Evolutionary conservation across 129 eudicot genomes (phyloP).

Genomic region (Calendula officinalis): DNA sequence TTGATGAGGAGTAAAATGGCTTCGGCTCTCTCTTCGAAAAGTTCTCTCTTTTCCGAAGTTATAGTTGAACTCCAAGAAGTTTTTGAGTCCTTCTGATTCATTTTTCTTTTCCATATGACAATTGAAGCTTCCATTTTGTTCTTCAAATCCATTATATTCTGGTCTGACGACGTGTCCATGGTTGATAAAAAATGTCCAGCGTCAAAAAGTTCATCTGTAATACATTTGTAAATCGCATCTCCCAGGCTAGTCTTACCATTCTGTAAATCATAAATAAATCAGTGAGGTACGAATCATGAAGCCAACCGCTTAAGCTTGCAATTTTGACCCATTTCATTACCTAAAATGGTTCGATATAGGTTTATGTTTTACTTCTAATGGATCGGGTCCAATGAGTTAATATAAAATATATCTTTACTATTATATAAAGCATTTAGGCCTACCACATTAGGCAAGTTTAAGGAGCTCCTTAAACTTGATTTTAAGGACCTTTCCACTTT

Average conservation of each 20-base stretch:
- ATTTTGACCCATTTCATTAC: no score
- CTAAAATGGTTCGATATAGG: no score
- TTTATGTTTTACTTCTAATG: no score
- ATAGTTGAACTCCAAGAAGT: conserved; percentile 64
- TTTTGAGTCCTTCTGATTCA: conserved; percentile 59
- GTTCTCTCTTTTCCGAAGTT: conserved; percentile 69
- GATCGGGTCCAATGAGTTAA: no score
- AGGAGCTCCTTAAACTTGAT: no score
- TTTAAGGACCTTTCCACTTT: no score
- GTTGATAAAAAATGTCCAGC: conserved; percentile 55
- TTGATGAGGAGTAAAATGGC: conserved; percentile 65
- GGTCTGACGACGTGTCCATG: conserved; percentile 67
- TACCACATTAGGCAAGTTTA: no score
- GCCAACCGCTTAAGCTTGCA: background rate
- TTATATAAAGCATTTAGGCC: no score
- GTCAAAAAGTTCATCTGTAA: conserved; percentile 72
- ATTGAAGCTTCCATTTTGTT: conserved; percentile 86
- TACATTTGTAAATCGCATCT: conserved; percentile 66
- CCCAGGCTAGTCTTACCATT: conserved; percentile 84
- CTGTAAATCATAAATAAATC: conserved; percentile 32
- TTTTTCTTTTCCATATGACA: conserved; percentile 80
- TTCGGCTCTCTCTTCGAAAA: conserved; percentile 86
- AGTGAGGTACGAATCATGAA: background rate
- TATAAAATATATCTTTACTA: no score
- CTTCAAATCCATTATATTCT: conserved; percentile 68